phyloP scores from a whole-genome alignment of 108 stramenopile genomes.

The Chaetoceros tenuissimus region DNA sequence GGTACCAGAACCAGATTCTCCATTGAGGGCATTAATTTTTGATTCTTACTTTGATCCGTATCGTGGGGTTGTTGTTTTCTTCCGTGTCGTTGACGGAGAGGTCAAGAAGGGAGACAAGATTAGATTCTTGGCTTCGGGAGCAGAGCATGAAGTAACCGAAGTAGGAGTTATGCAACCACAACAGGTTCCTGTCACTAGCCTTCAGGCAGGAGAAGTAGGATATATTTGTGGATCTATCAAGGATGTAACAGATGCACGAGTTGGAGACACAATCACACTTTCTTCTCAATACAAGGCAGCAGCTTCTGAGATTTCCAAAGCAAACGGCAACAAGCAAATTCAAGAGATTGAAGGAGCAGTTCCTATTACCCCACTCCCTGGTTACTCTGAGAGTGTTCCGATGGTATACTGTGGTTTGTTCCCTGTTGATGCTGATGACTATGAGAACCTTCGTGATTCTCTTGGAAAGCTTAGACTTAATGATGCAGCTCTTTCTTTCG shows the following conservation, averaged over 20 bases:
- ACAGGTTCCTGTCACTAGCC: constrained; percentile 60
- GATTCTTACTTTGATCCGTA: constrained; percentile 95
- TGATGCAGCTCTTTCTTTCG: constrained; percentile 84
- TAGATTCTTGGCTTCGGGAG: constrained; percentile 54
- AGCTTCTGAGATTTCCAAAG: constrained; percentile 15
- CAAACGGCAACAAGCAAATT: constrained; percentile 10
- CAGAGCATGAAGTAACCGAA: constrained; percentile 88
- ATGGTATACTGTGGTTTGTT: constrained; percentile 96
- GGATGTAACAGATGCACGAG: constrained; percentile 90
- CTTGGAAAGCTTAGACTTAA: constrained; percentile 90
- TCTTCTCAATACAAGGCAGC: constrained; percentile 64
- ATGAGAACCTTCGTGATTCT: constrained; percentile 82
- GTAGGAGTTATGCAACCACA: constrained; percentile 90
- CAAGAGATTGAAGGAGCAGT: neutral
- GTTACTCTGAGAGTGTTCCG: constrained; percentile 79
- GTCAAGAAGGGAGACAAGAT: constrained; percentile 76
- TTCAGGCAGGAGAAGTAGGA: constrained; percentile 90
- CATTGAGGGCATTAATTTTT: constrained; percentile 91
- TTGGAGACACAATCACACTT: constrained; percentile 91
- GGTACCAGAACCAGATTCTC: constrained; percentile 39
- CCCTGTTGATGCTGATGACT: constrained; percentile 92
- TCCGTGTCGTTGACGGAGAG: constrained; percentile 91
- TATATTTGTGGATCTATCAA: constrained; percentile 90
- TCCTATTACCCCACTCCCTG: constrained; percentile 61
- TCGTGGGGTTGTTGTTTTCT: constrained; percentile 92